Base-by-base conservation (phyloP, 192 early-diverging fungal genomes). In the Physocladia obscura region DNA sequence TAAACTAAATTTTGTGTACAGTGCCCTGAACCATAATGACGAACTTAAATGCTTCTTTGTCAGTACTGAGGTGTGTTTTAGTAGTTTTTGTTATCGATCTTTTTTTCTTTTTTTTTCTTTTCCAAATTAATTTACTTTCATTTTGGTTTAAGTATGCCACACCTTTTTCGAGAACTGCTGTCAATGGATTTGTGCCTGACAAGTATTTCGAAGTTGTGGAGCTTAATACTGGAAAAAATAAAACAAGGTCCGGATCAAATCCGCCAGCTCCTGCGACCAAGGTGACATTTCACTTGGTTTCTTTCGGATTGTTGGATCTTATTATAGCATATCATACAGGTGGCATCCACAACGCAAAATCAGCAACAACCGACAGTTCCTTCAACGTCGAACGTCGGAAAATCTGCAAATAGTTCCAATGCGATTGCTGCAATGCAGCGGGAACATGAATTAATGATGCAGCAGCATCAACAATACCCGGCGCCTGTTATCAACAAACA, bases 161-260 rank as follows among this genome's bases (percentile, higher is more conserved):
- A 3, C 81, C 81, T 31, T 83, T 83, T 59, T 61, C 81, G 15
- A 49, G 80, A 31, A 80, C 74, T 2, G 81, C 81, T 24, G 78
- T 83, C 39, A 78, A 70, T 24, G 81, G 81, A 17, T 72, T 80
- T 35, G 81, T 83, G 1, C 81, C 81, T 21, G 74, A 75, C 48
- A 55, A 63, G 5, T 71, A 78, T 57, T 83, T 83, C 74, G 77
- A 76, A 44, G 40, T 69, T 15, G 81, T 83, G 31, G 77, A 79
- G 56, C 60, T 83, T 22, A 62, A 72, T 38, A 68, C 65, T 2
- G 65, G 65, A 15, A 68, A 68, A 35, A 54, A 68, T 31, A 68
- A 68, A 30, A 44, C 27, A 11, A 49, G 56, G 13, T 35, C 27
- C 24, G 52, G 6, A 19, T 22, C 15, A 11, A 27, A 15, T 6